Percentiles rank a stretch among this genome's conserved stretches.
Conservation (phyloP, 192 early-diverging fungal species). For the Glomus cerebriforme region DNA sequence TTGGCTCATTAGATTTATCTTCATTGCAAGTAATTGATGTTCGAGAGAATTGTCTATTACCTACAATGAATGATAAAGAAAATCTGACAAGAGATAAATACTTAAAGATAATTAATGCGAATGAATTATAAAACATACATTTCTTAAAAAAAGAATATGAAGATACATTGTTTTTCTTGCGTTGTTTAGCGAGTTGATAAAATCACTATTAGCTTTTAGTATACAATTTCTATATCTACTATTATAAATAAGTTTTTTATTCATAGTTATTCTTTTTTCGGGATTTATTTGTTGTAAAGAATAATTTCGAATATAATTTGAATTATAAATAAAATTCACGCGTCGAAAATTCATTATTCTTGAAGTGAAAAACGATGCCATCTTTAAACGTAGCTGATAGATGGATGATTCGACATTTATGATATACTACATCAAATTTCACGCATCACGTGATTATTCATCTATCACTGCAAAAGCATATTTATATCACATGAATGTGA, state of each 20-base stretch:
- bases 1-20: background rate
- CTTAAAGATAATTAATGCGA: background rate
- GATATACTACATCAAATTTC: too few relatives aligned
- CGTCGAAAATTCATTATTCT: background rate
- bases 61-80: background rate
- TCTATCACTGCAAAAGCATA: too few relatives aligned
- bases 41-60: background rate
- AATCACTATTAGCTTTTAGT: background rate
- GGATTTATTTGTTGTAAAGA: background rate
- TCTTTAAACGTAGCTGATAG: too few relatives aligned
- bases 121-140: too few relatives aligned
- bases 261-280: too few relatives aligned
- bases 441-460: too few relatives aligned
- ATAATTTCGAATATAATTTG: background rate
- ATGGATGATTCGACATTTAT: too few relatives aligned
- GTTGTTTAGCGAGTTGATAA: background rate
- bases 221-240: background rate
- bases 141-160: background rate
- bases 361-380: background rate
- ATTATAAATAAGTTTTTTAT: background rate
- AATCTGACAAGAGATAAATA: background rate
- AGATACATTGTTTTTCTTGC: background rate
- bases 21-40: background rate
- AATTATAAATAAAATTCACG: background rate
- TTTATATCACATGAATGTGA: too few relatives aligned